A percentile compares a stretch with the other conserved stretches of the same genome.
These are phyloP conservation scores for Leavenworthia alabamica DNA, from an alignment of 345 rosid species.

Conservation along the genomic window DNA sequence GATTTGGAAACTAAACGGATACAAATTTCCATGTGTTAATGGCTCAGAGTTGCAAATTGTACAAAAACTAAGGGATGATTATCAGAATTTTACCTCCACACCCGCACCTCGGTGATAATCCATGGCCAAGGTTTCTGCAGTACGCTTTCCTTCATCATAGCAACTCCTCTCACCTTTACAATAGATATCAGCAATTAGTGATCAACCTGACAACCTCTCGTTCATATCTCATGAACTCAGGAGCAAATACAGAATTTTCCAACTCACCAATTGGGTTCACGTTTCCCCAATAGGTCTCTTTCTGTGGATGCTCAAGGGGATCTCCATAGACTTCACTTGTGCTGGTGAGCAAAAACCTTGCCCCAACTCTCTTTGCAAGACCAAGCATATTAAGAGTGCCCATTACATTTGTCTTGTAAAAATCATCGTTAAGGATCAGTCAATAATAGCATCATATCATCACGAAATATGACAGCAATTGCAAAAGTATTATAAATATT, in stretches of 20 bases:
- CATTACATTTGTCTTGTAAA: slow-evolving; percentile 97
- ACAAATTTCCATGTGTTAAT: background rate
- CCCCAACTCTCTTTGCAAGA: slow-evolving; percentile 97
- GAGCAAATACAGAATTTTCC: background rate
- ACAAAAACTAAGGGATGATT: background rate
- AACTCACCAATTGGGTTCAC: slow-evolving; percentile 88
- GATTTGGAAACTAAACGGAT: background rate
- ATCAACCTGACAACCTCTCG: background rate
- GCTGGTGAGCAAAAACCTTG: slow-evolving; percentile 90
- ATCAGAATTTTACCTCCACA: slow-evolving; percentile 64
- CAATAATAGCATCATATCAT: background rate
- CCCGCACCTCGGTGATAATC: slow-evolving; percentile 95
- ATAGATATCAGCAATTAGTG: background rate
- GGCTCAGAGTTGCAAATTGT: background rate
- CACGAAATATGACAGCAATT: slow-evolving; percentile 39
- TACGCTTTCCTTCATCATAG: slow-evolving; percentile 97
- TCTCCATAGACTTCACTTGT: slow-evolving; percentile 99
- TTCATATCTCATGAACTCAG: background rate
- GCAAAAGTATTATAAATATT: background rate
- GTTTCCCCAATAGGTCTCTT: slow-evolving; percentile 97
- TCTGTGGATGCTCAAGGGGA: slow-evolving; percentile 98
- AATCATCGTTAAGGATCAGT: slow-evolving; percentile 48
- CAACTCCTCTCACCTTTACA: slow-evolving; percentile 90
- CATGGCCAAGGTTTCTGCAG: slow-evolving; percentile 92
- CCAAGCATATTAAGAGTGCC: slow-evolving; percentile 98